Conservation (phyloP, 331 rosid species). For the Stylosanthes scabra region DNA sequence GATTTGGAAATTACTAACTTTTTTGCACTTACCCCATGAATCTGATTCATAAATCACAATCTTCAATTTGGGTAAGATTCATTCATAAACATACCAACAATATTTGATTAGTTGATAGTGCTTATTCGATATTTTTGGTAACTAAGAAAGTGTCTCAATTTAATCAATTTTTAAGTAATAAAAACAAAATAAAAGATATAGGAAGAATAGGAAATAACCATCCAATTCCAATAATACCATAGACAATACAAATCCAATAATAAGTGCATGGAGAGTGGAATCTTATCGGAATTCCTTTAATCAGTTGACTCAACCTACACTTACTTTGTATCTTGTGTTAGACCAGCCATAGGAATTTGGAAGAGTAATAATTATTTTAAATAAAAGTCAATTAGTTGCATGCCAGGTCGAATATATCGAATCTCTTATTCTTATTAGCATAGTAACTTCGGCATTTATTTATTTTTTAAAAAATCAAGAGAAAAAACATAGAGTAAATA, state of each 20-base stretch:
- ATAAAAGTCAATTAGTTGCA: too few species aligned
- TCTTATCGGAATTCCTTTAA: neutral
- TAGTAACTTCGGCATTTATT: too few species aligned
- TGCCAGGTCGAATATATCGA: too few species aligned
- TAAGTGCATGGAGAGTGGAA: neutral
- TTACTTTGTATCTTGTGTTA: neutral
- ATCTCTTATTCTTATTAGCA: too few species aligned
- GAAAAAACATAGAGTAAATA: too few species aligned
- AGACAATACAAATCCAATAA: neutral
- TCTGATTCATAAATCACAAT: conserved; percentile 23
- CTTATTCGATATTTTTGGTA: too few species aligned
- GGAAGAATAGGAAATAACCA: neutral
- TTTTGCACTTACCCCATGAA: conserved; percentile 33
- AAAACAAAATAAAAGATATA: neutral
- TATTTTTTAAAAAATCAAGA: too few species aligned
- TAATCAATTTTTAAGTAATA: neutral
- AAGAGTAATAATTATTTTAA: too few species aligned
- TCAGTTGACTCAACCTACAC: neutral
- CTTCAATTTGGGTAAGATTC: neutral
- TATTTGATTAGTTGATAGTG: neutral
- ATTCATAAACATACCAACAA: conserved; percentile 25
- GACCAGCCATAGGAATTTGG: too few species aligned
- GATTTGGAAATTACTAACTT: conserved; percentile 33
- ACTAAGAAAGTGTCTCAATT: neutral
- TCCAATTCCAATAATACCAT: too few species aligned